These are phyloP conservation scores for Globisporangium nodosum DNA, from an alignment of 352 stramenopile genomes.

Conservation along the genomic window DNA sequence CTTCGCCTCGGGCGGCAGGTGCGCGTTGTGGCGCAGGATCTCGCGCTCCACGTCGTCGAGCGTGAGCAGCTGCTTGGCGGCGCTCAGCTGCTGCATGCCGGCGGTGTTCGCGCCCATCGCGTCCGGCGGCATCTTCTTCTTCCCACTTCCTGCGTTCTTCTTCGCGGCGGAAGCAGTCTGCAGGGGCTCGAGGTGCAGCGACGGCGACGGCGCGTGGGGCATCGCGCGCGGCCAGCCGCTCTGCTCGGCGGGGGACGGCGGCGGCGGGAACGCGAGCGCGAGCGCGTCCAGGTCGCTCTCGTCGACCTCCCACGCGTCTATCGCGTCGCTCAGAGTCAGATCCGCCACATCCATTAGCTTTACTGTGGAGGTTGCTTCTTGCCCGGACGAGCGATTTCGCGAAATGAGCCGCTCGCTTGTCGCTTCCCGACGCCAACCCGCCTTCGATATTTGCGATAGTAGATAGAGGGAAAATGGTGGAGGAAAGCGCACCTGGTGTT, in stretches of 20 bases:
- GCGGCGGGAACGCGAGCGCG: conserved; percentile 22
- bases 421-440: too few relatives aligned
- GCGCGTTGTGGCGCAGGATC: conserved; percentile 32
- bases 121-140: background rate
- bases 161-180: conserved; percentile 4
- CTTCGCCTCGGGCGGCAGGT: conserved; percentile 35
- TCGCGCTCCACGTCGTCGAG: conserved; percentile 59
- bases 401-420: too few relatives aligned
- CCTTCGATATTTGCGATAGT: too few relatives aligned
- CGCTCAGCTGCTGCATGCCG: conserved; percentile 4
- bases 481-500: too few relatives aligned
- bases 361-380: too few relatives aligned
- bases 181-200: conserved; percentile 20
- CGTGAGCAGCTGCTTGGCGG: conserved; percentile 32
- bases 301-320: background rate
- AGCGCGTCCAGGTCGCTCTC: background rate
- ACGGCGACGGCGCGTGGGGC: conserved; percentile 32
- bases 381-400: too few relatives aligned
- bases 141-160: background rate
- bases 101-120: background rate
- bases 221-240: conserved; percentile 15
- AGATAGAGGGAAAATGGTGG: too few relatives aligned
- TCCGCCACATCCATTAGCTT: background rate
- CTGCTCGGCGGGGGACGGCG: conserved; percentile 18
- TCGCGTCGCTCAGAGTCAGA: background rate